Percentiles rank a stretch among this genome's conserved stretches.
Evolutionary conservation across 2,329 filamentous ascomycete genomes (phyloP).

Genomic region (Kalmusia sp.): DNA sequence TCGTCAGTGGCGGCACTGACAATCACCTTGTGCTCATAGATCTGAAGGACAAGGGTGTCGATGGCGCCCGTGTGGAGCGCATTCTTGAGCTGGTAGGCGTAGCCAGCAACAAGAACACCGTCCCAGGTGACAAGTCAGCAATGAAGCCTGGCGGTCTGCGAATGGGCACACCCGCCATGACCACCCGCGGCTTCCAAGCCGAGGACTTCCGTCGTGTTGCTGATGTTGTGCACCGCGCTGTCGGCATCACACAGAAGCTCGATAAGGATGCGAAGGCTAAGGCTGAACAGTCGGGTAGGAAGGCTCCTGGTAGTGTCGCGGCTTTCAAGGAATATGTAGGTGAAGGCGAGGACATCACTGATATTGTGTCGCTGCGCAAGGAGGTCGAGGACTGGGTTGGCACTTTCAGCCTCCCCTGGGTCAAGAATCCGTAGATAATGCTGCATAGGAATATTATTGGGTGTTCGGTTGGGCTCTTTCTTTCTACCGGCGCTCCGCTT

Average conservation of each 20-base stretch:
- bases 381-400: constrained; percentile 53
- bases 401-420: constrained; percentile 51
- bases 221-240: constrained; percentile 51
- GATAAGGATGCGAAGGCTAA: constrained; percentile 49
- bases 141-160: constrained; percentile 93
- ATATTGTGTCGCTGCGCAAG: constrained; percentile 49
- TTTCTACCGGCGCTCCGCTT: no score
- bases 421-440: constrained; percentile 32
- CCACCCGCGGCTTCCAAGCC: constrained; percentile 89
- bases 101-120: constrained; percentile 99
- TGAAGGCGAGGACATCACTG: constrained; percentile 50
- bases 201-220: constrained; percentile 81
- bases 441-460: constrained; percentile 17
- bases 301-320: constrained; percentile 48
- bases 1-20: constrained; percentile 95
- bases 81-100: constrained; percentile 98
- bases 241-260: constrained; percentile 50
- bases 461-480: no score
- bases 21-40: constrained; percentile 97
- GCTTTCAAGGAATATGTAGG: constrained; percentile 51
- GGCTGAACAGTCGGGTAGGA: constrained; percentile 44
- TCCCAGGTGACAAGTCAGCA: constrained; percentile 96
- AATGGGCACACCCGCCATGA: constrained; percentile 98
- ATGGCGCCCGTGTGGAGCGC: constrained; percentile 93
- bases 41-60: constrained; percentile 83